Base-by-base conservation (phyloP, 1,284 basidiomycete species). In the Ustilago lituana region DNA sequence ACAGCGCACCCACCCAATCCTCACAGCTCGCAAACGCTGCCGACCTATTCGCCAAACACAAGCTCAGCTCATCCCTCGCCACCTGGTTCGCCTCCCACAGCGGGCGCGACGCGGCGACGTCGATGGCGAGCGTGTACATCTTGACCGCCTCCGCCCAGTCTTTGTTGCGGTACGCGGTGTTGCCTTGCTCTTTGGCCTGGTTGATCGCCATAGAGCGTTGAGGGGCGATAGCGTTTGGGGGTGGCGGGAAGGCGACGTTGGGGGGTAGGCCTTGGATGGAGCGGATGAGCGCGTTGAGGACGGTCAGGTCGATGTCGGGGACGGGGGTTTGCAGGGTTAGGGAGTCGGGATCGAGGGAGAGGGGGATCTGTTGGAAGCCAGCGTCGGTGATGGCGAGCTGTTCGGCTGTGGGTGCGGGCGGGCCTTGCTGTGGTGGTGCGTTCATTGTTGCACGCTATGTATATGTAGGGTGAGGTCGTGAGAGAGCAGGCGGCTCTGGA, bases 21-120 rank as follows among this genome's bases (percentile, higher is more conserved):
- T 88, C 88, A 1, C 87, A 85, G 62, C 91, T 90, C 47, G 88
- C 87, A 83, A 90, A 91, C 1, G 94, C 90, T 0, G 94, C 93
- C 6, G 91, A 92, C 47, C 95, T 88, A 83, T 98, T 98, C 62
- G 92, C 94, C 39, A 98, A 83, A 68, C 92, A 87, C 26, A 92
- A 89, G 10, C 91, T 89, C 39, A 96, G 86, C 81, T 98, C 95
- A 73, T 98, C 95, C 46, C 91, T 87, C 83, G 92, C 88, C 58
- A 94, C 81, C 35, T 88, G 87, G 49, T 90, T 89, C 3, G 87
- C 85, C 82, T 98, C 95, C 92, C 94, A 98, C 32, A 92, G 89
- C 10, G 93, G 91, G 32, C 95, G 87, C 60, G 91, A 89, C 0
- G 89, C 85, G 1, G 94, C 93, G 47, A 94, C 87, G 75, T 88